phyloP scores from a whole-genome alignment of 495 filamentous ascomycete species.

The Penicillium taxi region DNA sequence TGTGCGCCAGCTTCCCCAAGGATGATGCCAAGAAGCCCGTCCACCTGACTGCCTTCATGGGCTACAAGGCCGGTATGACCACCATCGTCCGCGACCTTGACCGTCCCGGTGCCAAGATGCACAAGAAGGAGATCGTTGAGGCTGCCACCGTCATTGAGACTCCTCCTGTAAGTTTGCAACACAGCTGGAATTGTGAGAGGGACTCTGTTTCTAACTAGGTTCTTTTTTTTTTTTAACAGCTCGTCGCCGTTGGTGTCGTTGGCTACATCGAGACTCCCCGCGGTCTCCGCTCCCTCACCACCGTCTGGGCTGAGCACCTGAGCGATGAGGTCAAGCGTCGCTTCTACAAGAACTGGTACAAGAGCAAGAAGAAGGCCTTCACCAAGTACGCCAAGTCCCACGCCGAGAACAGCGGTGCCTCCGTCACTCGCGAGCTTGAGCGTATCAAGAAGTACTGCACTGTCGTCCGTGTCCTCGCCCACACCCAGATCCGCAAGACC shows the following conservation, averaged over 20 bases:
- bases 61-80: slow-evolving; percentile 99
- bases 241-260: slow-evolving; percentile 98
- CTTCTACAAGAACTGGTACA: slow-evolving; percentile 99
- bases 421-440: slow-evolving; percentile 93
- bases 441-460: slow-evolving; percentile 99
- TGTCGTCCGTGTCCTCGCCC: slow-evolving; percentile 96
- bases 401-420: slow-evolving; percentile 79
- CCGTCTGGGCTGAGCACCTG: slow-evolving; percentile 98
- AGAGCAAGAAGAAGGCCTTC: slow-evolving; percentile 99
- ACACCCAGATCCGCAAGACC: slow-evolving; percentile 98
- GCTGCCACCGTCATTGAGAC: slow-evolving; percentile 99
- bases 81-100: slow-evolving; percentile 99
- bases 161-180: slow-evolving; percentile 72
- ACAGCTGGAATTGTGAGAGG: not conserved
- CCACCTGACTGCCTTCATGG: slow-evolving; percentile 96
- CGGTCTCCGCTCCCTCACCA: slow-evolving; percentile 97
- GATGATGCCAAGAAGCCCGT: slow-evolving; percentile 99
- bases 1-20: slow-evolving; percentile 82
- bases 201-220: too few relatives aligned
- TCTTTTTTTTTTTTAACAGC: slow-evolving; percentile 51
- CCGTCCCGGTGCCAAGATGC: slow-evolving; percentile 97
- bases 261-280: slow-evolving; percentile 99
- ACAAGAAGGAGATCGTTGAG: slow-evolving; percentile 99
- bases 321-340: slow-evolving; percentile 97
- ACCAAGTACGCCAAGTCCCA: slow-evolving; percentile 99